Base-by-base conservation (phyloP, 805 yeast species). In the Clavispora phyllophila region DNA sequence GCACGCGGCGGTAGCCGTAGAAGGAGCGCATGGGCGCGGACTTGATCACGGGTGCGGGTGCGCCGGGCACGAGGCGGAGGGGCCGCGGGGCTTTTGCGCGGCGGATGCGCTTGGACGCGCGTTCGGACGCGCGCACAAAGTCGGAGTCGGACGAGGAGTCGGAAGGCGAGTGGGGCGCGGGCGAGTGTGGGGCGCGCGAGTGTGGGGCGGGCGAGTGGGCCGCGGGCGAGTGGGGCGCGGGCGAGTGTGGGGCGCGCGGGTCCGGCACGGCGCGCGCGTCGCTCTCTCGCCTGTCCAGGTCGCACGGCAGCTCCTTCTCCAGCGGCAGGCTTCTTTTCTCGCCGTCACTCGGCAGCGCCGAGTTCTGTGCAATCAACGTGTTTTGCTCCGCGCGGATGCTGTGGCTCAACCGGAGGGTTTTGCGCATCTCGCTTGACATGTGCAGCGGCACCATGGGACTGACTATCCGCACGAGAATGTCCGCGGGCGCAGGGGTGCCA, bases 361-460 rank as follows among this genome's bases (percentile, higher is more conserved):
- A 29, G 33, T 29, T 29, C 13, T 29, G 19, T n/a, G 36, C 40
- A 23, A 52, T 52, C 19, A 52, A 46, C 24, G 40, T 37, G 37
- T 41, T 48, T 40, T 52, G 56, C 39, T 48, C 51, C 44, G 38
- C 46, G 19, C 54, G 41, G 20, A 52, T 50, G 23, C 32, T 40
- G 29, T 52, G 48, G 34, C 54, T 50, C 39, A 50, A 34, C 15
- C 44, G 47, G 24, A 50, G 37, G 14, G 54, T 50, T 28, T 48
- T 42, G 15, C 48, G 42, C 54, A 50, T 42, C 22, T 50, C 54
- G 35, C 27, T 47, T 24, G 31, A 37, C 36, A 48, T 46, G 28
- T 41, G 43, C 25, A 40, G 52, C 20, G 52, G 48, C 33, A 46
- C 41, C 20, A 48, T 42, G 28, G 54, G 54, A 17, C 48, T 43